These are phyloP conservation scores for Borealophlyctis nickersoniae DNA, from an alignment of 192 early-diverging fungal genomes.

Conservation along the genomic window DNA sequence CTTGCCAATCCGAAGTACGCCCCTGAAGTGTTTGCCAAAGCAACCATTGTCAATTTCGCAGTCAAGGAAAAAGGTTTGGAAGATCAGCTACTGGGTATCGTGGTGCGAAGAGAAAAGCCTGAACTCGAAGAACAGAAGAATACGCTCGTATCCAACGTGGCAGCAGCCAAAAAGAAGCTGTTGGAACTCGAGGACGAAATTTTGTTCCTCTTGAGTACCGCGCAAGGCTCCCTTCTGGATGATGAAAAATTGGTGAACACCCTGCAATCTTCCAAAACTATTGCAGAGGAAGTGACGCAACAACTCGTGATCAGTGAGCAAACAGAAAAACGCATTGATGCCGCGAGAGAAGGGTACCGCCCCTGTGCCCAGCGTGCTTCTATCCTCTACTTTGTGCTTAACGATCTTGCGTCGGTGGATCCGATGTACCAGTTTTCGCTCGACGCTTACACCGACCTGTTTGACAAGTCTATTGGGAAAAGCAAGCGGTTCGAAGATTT, in stretches of 20 bases:
- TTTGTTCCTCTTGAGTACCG: conserved; percentile 56
- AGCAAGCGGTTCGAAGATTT: conserved; percentile 56
- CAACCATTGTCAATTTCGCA: conserved; percentile 61
- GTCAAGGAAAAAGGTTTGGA: conserved; percentile 63
- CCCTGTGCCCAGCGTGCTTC: conserved; percentile 58
- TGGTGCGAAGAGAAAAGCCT: conserved; percentile 54
- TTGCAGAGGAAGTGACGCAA: conserved; percentile 57
- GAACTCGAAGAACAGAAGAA: conserved; percentile 64
- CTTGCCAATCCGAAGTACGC: conserved; percentile 58
- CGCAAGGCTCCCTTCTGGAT: conserved; percentile 60
- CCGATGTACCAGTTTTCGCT: conserved; percentile 68
- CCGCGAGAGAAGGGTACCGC: conserved; percentile 58
- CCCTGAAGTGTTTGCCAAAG: conserved; percentile 64
- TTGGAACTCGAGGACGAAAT: conserved; percentile 64
- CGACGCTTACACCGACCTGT: conserved; percentile 59
- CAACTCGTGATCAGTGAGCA: conserved; percentile 60
- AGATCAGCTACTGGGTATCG: conserved; percentile 60
- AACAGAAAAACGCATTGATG: conserved; percentile 61
- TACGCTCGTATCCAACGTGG: conserved; percentile 54
- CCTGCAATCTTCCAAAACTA: conserved; percentile 60
- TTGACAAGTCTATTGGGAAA: conserved; percentile 59
- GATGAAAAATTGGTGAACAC: conserved; percentile 62
- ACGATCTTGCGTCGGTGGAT: conserved; percentile 56
- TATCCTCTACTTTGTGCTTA: conserved; percentile 60
- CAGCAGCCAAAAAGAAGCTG: conserved; percentile 55